Conservation (phyloP, 139 green algal species). For the Astrephomene gubernaculifera region DNA sequence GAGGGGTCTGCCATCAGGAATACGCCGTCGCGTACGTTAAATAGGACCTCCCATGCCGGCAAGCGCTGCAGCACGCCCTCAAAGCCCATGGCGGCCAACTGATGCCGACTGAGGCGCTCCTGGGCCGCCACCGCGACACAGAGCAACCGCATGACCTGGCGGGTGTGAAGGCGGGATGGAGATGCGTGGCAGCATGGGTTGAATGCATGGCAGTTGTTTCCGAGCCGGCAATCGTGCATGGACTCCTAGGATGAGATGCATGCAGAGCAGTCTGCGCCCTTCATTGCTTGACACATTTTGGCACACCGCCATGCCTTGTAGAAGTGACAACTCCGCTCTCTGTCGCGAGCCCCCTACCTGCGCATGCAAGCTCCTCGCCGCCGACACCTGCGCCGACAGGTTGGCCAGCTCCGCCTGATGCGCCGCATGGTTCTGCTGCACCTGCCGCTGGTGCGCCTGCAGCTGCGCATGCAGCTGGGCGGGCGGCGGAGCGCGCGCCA, state of each 20-base stretch:
- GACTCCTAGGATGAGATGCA: no score
- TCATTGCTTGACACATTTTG: no score
- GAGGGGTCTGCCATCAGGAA: constrained; percentile 12
- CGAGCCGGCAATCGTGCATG: no score
- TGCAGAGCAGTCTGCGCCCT: no score
- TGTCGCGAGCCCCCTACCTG: no score
- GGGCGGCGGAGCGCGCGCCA: background rate
- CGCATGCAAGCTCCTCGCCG: background rate
- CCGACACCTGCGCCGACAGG: background rate
- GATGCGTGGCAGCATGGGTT: background rate
- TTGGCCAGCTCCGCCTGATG: constrained; percentile 11
- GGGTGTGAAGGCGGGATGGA: background rate
- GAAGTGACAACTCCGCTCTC: no score
- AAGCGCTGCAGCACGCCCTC: background rate
- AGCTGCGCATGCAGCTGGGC: constrained; percentile 8
- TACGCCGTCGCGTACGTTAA: background rate
- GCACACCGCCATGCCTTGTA: no score
- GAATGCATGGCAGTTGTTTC: no score
- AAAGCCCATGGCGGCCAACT: constrained; percentile 30
- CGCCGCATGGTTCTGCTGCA: background rate
- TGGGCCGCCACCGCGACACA: constrained; percentile 13
- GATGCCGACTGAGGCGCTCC: constrained; percentile 7
- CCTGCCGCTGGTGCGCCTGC: constrained; percentile 10
- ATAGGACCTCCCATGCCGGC: constrained; percentile 27
- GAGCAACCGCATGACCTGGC: constrained; percentile 34